These are phyloP conservation scores for Hyaloperonospora arabidopsidis DNA, from an alignment of 352 stramenopile species.

Conservation along the genomic window DNA sequence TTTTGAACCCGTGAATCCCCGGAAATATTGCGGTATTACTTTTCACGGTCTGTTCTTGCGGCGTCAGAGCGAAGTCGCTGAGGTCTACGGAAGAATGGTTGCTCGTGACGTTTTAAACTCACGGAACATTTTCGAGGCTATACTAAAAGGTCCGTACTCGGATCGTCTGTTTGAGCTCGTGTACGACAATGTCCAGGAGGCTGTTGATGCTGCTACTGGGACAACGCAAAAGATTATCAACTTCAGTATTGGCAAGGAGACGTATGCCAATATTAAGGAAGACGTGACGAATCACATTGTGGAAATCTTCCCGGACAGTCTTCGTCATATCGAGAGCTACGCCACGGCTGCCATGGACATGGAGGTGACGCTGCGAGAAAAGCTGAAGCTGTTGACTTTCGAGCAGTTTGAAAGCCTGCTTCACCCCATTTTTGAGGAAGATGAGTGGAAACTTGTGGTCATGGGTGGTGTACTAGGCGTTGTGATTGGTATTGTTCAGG, in stretches of 20 bases:
- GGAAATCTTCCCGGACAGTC: constrained; percentile 74
- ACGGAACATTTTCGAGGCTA: constrained; percentile 85
- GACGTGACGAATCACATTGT: constrained; percentile 86
- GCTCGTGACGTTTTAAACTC: constrained; percentile 80
- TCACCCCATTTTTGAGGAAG: constrained; percentile 97
- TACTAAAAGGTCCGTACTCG: constrained; percentile 83
- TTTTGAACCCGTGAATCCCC: constrained; percentile 86
- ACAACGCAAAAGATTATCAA: constrained; percentile 82
- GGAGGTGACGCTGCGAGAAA: constrained; percentile 85
- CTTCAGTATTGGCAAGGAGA: constrained; percentile 74
- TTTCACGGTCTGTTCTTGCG: constrained; percentile 93
- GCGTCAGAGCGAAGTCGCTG: constrained; percentile 86
- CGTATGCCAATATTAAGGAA: constrained; percentile 81
- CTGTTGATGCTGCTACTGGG: constrained; percentile 69
- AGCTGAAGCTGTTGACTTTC: constrained; percentile 86
- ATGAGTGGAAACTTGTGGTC: constrained; percentile 97
- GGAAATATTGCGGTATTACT: constrained; percentile 81
- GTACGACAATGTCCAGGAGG: constrained; percentile 81
- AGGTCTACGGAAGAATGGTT: constrained; percentile 84
- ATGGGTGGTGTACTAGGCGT: constrained; percentile 92
- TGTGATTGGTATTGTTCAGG: constrained; percentile 87
- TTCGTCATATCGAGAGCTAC: constrained; percentile 91
- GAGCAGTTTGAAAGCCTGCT: constrained; percentile 93
- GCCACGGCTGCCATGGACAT: constrained; percentile 89
- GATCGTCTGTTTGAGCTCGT: constrained; percentile 83